Base-by-base conservation (phyloP, 1,284 basidiomycete species). In the Exsudoporus floridanus region DNA sequence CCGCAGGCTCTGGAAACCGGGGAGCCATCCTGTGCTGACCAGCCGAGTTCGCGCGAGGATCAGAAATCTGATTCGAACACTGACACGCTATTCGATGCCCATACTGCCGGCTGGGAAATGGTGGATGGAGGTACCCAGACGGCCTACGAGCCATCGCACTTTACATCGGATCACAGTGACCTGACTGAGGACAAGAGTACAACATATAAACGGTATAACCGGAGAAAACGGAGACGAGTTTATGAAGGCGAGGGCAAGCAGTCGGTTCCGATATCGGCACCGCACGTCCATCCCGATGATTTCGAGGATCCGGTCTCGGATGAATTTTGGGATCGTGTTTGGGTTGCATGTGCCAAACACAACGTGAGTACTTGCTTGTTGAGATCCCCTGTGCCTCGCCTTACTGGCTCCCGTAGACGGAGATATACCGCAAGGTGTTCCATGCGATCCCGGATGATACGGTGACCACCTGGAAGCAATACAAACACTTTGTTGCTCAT, bases 391-490 rank as follows among this genome's bases (percentile, higher is more conserved):
- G 37, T 49, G 34, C 62, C 21, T 61, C 35, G 46, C 47, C 55
- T 54, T 18, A 40, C 18, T 21, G 34, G 46, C 52, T 16, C 53
- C 25, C 64, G 44, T 55, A 96, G 90, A 98, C 94, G 54, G 91
- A 95, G 69, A 92, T 96, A 57, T 96, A 84, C 74, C 86, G 93
- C 52, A 94, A 91, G 69, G 93, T 97, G 1, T 98, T 98, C 75
- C 87, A 93, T 64, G 88, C 90, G 44, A 77, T 94, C 40, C 94
- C 94, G 5, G 94, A 97, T 67, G 94, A 98, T 68, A 75, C 87
- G 14, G 83, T 97, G 49, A 89, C 88, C 1, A 94, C 93, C 0
- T 98, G 94, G 95, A 93, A 94, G 63, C 90, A 92, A 65, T 96
- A 96, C 74, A 94, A 88, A 67, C 88, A 94, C 55, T 96, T 92